Evolutionary conservation across 2,329 filamentous ascomycete species (phyloP).

Genomic region (Calonectria henricotiae): DNA sequence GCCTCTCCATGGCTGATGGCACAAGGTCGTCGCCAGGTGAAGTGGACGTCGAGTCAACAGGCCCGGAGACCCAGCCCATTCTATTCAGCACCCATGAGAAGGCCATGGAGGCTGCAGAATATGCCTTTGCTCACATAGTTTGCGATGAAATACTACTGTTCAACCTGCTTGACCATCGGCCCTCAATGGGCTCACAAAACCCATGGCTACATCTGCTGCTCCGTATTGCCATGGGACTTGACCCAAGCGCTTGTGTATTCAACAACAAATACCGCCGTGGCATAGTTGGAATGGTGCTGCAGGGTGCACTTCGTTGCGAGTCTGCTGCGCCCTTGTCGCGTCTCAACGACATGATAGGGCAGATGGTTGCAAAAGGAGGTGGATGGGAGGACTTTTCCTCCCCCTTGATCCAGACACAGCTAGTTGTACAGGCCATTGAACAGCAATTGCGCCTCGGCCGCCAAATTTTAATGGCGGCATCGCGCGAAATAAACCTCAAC

Average conservation of each 20-base stretch:
- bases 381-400: conserved; percentile 19
- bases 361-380: neutral
- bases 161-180: neutral
- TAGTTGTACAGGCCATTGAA: neutral
- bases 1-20: neutral
- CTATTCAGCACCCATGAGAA: neutral
- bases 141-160: neutral
- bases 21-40: neutral
- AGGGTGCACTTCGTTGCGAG: neutral
- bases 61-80: neutral
- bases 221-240: neutral
- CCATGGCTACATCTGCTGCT: neutral
- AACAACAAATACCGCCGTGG: conserved; percentile 8
- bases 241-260: neutral
- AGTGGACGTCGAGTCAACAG: neutral
- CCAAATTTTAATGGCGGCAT: neutral
- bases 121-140: neutral
- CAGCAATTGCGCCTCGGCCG: neutral
- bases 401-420: neutral
- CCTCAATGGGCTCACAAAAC: neutral
- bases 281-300: neutral
- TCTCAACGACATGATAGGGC: neutral
- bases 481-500: neutral
- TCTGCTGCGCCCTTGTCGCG: neutral
- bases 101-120: conserved; percentile 9